Conservation (phyloP, 2,329 filamentous ascomycete species). For the Fusarium udum region DNA sequence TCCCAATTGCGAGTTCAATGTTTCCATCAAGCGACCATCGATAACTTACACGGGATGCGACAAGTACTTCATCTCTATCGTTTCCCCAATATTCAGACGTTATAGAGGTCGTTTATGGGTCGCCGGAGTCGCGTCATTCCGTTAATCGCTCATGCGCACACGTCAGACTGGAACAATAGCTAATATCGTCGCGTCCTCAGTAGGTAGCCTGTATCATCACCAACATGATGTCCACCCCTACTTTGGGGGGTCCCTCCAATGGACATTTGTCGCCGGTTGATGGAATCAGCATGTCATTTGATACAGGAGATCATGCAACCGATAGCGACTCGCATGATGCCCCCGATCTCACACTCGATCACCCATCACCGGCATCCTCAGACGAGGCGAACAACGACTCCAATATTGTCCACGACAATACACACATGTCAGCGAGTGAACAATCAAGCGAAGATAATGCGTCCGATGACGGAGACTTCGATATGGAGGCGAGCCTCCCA, state of each 20-base stretch:
- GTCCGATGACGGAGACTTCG: slow-evolving; percentile 79
- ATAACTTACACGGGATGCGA: slow-evolving; percentile 56
- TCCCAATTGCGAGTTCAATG: slow-evolving; percentile 55
- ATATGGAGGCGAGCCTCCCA: slow-evolving; percentile 69
- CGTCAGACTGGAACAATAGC: slow-evolving; percentile 37
- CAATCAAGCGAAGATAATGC: slow-evolving; percentile 63
- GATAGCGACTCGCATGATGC: slow-evolving; percentile 83
- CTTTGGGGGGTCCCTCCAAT: slow-evolving; percentile 71
- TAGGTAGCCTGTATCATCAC: slow-evolving; percentile 68
- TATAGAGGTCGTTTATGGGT: slow-evolving; percentile 39
- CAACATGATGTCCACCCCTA: slow-evolving; percentile 71
- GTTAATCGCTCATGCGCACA: slow-evolving; percentile 34
- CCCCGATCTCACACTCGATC: slow-evolving; percentile 64
- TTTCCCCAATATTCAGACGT: slow-evolving; percentile 30
- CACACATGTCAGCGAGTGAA: slow-evolving; percentile 56
- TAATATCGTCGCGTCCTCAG: slow-evolving; percentile 50
- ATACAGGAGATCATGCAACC: slow-evolving; percentile 48
- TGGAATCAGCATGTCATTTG: slow-evolving; percentile 52
- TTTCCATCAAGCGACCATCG: slow-evolving; percentile 60
- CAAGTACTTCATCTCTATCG: slow-evolving; percentile 51
- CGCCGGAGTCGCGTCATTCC: slow-evolving; percentile 42
- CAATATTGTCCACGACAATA: slow-evolving; percentile 52
- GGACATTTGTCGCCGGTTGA: slow-evolving; percentile 69
- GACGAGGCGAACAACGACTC: slow-evolving; percentile 54
- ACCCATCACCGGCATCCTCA: slow-evolving; percentile 56